Evolutionary conservation across 2,329 filamentous ascomycete genomes (phyloP).

Genomic region (Shiraia bambusicola): DNA sequence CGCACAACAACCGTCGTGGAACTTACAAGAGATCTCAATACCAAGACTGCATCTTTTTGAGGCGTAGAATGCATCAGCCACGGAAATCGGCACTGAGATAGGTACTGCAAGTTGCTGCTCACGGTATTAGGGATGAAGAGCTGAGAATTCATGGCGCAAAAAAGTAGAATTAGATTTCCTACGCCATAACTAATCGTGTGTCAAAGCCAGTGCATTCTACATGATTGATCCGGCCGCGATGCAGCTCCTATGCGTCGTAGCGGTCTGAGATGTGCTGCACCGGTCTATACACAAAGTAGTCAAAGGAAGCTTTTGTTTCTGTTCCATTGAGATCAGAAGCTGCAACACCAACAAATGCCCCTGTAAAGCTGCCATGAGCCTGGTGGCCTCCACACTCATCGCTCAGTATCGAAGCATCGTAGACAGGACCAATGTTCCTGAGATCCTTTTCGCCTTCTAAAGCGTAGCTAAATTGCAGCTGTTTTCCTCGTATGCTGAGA

Average conservation of each 20-base stretch:
- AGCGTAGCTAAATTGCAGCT: constrained; percentile 60
- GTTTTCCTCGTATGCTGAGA: constrained; percentile 53
- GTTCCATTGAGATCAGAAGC: constrained; percentile 37
- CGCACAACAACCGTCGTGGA: neutral
- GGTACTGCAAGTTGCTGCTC: too few relatives aligned
- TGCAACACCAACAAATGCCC: constrained; percentile 48
- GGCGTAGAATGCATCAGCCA: neutral
- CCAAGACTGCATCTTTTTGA: neutral
- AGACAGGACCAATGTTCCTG: constrained; percentile 56
- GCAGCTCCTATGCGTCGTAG: constrained; percentile 23
- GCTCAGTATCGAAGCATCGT: constrained; percentile 60
- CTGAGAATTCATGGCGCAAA: too few relatives aligned
- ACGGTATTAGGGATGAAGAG: too few relatives aligned
- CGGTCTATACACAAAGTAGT: constrained; percentile 37
- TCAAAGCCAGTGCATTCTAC: too few relatives aligned
- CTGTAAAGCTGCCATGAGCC: constrained; percentile 64
- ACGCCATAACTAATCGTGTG: too few relatives aligned
- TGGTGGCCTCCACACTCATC: constrained; percentile 66
- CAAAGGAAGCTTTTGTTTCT: constrained; percentile 30
- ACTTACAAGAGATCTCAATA: too few relatives aligned
- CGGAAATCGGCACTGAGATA: neutral
- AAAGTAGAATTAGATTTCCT: too few relatives aligned
- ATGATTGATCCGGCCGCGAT: too few relatives aligned
- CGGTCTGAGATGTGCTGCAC: constrained; percentile 33
- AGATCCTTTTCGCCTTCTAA: constrained; percentile 49